Conservation (phyloP, 495 filamentous ascomycete species). For the Aspergillus nidulans region DNA sequence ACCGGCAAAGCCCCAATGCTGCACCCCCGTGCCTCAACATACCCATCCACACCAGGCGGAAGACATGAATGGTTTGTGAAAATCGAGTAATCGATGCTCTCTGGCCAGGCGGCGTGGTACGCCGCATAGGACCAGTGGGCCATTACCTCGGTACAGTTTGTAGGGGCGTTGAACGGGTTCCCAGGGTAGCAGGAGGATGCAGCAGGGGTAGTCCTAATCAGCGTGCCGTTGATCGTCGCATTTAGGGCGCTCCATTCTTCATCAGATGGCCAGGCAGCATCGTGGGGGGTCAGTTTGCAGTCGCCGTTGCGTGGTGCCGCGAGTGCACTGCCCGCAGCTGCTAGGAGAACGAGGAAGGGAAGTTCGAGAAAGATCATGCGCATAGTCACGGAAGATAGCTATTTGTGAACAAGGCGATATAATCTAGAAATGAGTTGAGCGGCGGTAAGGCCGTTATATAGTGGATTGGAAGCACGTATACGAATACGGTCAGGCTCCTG, state of each 20-base stretch:
- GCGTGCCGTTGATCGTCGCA: constrained; percentile 15
- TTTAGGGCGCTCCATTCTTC: constrained; percentile 27
- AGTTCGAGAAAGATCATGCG: background rate
- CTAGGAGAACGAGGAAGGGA: background rate
- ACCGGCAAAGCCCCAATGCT: constrained; percentile 21
- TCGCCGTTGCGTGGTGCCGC: background rate
- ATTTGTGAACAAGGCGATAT: too few relatives aligned
- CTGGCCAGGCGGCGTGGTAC: constrained; percentile 20
- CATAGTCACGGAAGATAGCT: background rate
- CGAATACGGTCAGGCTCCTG: too few relatives aligned
- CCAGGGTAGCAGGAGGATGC: constrained; percentile 26
- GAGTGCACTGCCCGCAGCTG: background rate
- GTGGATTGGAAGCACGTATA: too few relatives aligned
- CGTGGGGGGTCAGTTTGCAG: constrained; percentile 16
- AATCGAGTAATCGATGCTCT: constrained; percentile 20
- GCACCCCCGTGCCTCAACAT: constrained; percentile 17
- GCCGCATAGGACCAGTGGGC: constrained; percentile 19
- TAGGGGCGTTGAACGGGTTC: constrained; percentile 16
- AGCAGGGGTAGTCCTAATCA: constrained; percentile 19
- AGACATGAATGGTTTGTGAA: constrained; percentile 26
- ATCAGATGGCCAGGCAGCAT: constrained; percentile 23
- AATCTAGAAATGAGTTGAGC: too few relatives aligned
- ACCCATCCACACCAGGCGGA: constrained; percentile 17
- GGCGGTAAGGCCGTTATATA: too few relatives aligned
- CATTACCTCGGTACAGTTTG: constrained; percentile 19